Base-by-base conservation (phyloP, 2,329 filamentous ascomycete genomes). In the Phoma sp. region DNA sequence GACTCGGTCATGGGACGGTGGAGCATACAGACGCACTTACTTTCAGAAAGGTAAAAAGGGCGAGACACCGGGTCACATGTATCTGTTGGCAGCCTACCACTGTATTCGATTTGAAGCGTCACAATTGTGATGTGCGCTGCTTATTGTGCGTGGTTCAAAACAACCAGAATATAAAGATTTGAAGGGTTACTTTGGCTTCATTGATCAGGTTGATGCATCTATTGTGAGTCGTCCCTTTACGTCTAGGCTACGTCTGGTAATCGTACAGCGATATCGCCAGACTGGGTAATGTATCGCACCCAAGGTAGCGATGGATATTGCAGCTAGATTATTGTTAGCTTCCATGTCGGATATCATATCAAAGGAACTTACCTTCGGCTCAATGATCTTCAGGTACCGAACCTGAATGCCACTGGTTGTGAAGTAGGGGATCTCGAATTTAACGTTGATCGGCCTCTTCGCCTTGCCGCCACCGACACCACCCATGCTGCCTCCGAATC, bases 381-480 rank as follows among this genome's bases (percentile, higher is more conserved):
- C 95, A 61, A 96, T 98, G 71, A 99, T 99, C 84, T 99, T 99
- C 75, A 99, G 79, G 76, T 99, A 99, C 70, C 95, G 86, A 69
- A 99, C 95, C 77, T 99, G 96, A 66, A 99, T 99, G 61, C 95
- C 95, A 78, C 90, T 96, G 3, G 96, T 99, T n/a, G 95, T 99
- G 75, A 99, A 99, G 79, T 99, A 99, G n/a, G 95, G 95, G 72
- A 99, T 99, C 81, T 99, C 95, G 75, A 99, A 99, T 80, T 99
- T 99, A 80, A 99, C 95, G 76, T 93, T 93, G 70, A 99, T 99
- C 0, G 95, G 95, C 65, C 95, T 82, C 83, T 98, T 99, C 18
- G 90, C 90, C 80, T 98, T 98, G 54, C 86, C 88, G 18, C 77
- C 78, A 4, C 86, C 87, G 25, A 95, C 86, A 61, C 93, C 93